Conservation (phyloP, 257 asterid genomes). For the Pogostemon cablin region DNA sequence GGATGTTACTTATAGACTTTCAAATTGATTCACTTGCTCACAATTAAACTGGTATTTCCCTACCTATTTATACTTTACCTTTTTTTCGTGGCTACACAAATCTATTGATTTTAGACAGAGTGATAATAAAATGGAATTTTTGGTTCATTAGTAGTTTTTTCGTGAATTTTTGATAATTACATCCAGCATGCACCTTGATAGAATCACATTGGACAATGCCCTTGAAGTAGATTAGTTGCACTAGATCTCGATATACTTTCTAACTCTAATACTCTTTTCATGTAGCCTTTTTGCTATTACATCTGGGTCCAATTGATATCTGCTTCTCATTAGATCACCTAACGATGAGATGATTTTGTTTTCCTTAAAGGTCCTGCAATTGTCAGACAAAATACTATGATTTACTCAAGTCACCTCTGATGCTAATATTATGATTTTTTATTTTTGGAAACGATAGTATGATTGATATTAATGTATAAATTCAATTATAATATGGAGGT, state of each 20-base stretch:
- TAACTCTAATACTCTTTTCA: constrained; percentile 13
- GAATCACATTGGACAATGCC: neutral
- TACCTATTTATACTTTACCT: neutral
- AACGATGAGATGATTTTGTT: neutral
- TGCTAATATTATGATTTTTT: too few relatives aligned
- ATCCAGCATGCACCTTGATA: constrained; percentile 12
- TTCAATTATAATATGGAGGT: neutral
- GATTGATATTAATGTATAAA: neutral
- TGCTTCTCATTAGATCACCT: neutral
- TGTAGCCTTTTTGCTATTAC: constrained; percentile 2
- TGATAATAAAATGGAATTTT: neutral
- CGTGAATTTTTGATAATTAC: neutral
- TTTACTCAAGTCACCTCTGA: too few relatives aligned
- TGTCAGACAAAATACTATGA: too few relatives aligned
- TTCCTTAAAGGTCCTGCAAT: too few relatives aligned
- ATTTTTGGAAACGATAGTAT: neutral
- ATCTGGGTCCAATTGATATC: constrained; percentile 2
- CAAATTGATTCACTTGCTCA: neutral
- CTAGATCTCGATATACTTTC: neutral
- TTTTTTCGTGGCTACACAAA: neutral
- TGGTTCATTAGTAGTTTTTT: neutral
- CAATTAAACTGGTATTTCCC: neutral
- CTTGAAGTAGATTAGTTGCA: constrained; percentile 4
- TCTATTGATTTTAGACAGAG: constrained; percentile 5
- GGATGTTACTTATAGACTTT: neutral